These are phyloP conservation scores for Clathrus columnatus DNA, from an alignment of 768 basidiomycete species.

Conservation along the genomic window DNA sequence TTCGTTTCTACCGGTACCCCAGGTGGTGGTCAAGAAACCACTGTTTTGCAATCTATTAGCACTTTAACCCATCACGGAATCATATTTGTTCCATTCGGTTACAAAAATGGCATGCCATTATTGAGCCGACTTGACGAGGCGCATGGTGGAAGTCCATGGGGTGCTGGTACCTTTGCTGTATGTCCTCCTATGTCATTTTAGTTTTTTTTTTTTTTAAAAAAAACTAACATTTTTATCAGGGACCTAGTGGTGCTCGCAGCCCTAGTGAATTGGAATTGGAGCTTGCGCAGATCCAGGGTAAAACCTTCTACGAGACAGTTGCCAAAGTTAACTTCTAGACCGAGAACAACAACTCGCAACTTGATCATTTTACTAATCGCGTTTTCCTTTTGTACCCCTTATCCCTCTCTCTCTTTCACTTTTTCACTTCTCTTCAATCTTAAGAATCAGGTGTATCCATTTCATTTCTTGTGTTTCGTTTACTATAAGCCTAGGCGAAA, in stretches of 20 bases:
- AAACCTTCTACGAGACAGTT: constrained; percentile 39
- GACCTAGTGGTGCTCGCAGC: constrained; percentile 35
- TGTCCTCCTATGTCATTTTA: neutral
- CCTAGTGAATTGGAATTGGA: constrained; percentile 43
- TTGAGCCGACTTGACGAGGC: constrained; percentile 38
- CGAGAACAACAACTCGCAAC: no score
- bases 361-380: no score
- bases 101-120: constrained; percentile 37
- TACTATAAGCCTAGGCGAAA: no score
- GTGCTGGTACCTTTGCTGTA: constrained; percentile 9
- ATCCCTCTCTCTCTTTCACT: no score
- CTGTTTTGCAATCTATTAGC: constrained; percentile 40
- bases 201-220: neutral
- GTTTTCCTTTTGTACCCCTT: no score
- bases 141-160: constrained; percentile 40
- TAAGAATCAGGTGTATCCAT: no score
- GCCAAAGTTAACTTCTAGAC: constrained; percentile 15
- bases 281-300: constrained; percentile 45
- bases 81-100: constrained; percentile 65
- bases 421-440: no score
- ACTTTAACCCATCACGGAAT: constrained; percentile 68
- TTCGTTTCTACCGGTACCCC: constrained; percentile 68
- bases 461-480: no score
- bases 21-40: constrained; percentile 76
- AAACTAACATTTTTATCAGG: constrained; percentile 38